Percentiles rank a stretch among this genome's conserved stretches.
Conservation (phyloP, 1,284 basidiomycete species). For the Rhodotorula sp. region DNA sequence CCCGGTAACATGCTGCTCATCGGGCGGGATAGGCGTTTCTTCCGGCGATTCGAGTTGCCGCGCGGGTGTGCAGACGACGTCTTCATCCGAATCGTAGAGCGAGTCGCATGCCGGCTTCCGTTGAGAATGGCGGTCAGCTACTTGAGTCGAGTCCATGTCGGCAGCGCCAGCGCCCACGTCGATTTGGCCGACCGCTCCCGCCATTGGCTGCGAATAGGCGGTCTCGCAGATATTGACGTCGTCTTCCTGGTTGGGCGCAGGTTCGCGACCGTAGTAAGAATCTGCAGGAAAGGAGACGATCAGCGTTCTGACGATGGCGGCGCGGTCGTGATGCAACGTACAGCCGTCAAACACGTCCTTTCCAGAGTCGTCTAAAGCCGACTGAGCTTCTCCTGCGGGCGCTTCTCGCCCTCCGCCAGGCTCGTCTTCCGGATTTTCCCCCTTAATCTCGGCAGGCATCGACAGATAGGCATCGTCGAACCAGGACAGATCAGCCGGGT, state of each 20-base stretch:
- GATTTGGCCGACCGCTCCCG: no score
- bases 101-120: no score
- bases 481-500: conserved; percentile 94
- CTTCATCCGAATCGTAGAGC: no score
- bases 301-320: background rate
- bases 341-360: conserved; percentile 31
- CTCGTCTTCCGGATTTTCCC: conserved; percentile 27
- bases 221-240: conserved; percentile 2
- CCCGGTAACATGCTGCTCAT: no score
- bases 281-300: background rate
- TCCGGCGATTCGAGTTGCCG: no score
- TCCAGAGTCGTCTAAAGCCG: conserved; percentile 52
- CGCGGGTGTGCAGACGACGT: no score
- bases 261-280: conserved; percentile 30
- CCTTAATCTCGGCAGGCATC: conserved; percentile 20
- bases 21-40: no score
- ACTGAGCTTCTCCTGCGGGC: conserved; percentile 57
- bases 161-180: no score
- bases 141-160: no score
- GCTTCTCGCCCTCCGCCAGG: conserved; percentile 20
- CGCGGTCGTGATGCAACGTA: background rate
- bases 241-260: conserved; percentile 23
- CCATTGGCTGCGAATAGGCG: background rate
- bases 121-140: no score
- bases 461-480: conserved; percentile 91